phyloP scores from a whole-genome alignment of 768 basidiomycete species.

The Calocera cornea region DNA sequence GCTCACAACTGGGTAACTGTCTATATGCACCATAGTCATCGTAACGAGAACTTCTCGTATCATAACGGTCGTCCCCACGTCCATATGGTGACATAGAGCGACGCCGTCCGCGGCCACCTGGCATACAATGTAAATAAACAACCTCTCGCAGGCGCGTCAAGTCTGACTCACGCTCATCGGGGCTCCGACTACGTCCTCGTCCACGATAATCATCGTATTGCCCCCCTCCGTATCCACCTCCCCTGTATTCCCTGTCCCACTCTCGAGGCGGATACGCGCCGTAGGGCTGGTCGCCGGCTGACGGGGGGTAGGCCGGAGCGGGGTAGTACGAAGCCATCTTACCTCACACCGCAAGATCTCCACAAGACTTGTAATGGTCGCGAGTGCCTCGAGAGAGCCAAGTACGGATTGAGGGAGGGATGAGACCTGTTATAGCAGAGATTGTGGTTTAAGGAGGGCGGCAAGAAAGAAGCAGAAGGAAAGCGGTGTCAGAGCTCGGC shows the following conservation, averaged over 20 bases:
- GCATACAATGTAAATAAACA: too few relatives aligned
- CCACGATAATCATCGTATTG: neutral
- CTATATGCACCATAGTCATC: conserved; percentile 62
- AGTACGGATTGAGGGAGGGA: neutral
- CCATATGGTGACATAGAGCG: conserved; percentile 71
- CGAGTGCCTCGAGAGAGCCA: neutral
- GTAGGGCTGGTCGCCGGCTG: neutral
- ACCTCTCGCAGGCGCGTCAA: too few relatives aligned
- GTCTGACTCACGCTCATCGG: neutral
- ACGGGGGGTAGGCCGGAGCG: neutral
- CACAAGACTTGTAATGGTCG: neutral
- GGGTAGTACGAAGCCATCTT: conserved; percentile 4
- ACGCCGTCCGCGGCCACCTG: conserved; percentile 60
- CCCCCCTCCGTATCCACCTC: neutral
- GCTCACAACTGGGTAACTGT: neutral
- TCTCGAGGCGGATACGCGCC: neutral
- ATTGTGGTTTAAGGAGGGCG: neutral
- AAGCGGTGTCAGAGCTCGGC: conserved; percentile 2
- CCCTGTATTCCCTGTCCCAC: conserved; percentile 1
- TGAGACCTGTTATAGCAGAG: neutral
- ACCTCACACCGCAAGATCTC: neutral
- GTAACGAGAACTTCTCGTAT: conserved; percentile 65
- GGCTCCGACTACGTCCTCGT: neutral
- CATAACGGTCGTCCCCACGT: conserved; percentile 50
- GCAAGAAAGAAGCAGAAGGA: conserved; percentile 1